phyloP scores from a whole-genome alignment of 495 filamentous ascomycete species.

The Penicillium goetzii region DNA sequence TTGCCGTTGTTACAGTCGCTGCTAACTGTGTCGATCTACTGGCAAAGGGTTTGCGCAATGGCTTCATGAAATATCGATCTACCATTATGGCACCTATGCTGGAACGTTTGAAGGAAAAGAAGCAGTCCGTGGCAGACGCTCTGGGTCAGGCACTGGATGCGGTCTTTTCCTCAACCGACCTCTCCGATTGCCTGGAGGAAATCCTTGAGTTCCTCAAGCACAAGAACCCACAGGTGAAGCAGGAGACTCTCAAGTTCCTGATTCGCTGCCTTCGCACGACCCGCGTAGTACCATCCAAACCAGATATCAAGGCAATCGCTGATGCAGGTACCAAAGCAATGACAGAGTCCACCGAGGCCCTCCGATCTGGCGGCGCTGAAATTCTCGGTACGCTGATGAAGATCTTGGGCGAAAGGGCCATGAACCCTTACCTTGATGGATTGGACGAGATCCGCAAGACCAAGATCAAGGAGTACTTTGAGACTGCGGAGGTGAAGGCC shows the following conservation, averaged over 20 bases:
- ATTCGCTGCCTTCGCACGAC: conserved; percentile 86
- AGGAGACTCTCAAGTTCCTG: conserved; percentile 88
- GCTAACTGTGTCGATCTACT: conserved; percentile 91
- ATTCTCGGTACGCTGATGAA: conserved; percentile 96
- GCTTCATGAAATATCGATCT: conserved; percentile 79
- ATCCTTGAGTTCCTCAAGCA: conserved; percentile 82
- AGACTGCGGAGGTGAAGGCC: conserved; percentile 90
- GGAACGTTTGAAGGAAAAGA: conserved; percentile 97
- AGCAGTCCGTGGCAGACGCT: conserved; percentile 84
- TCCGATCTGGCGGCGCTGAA: conserved; percentile 87
- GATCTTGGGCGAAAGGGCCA: conserved; percentile 95
- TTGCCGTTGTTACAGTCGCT: conserved; percentile 90
- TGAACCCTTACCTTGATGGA: conserved; percentile 93
- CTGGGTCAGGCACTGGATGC: conserved; percentile 83
- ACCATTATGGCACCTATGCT: conserved; percentile 83
- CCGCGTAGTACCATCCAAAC: conserved; percentile 76
- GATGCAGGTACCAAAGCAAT: conserved; percentile 87
- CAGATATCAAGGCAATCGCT: conserved; percentile 82
- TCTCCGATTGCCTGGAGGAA: conserved; percentile 87
- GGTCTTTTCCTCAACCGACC: conserved; percentile 75
- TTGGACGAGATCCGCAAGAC: conserved; percentile 94
- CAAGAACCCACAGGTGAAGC: conserved; percentile 98
- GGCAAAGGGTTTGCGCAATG: conserved; percentile 82
- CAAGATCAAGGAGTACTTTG: conserved; percentile 95
- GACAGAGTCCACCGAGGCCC: conserved; percentile 81